Evolutionary conservation across 164 flowering plant genomes (phyloP).

Genomic region (Brasenia schreberi): DNA sequence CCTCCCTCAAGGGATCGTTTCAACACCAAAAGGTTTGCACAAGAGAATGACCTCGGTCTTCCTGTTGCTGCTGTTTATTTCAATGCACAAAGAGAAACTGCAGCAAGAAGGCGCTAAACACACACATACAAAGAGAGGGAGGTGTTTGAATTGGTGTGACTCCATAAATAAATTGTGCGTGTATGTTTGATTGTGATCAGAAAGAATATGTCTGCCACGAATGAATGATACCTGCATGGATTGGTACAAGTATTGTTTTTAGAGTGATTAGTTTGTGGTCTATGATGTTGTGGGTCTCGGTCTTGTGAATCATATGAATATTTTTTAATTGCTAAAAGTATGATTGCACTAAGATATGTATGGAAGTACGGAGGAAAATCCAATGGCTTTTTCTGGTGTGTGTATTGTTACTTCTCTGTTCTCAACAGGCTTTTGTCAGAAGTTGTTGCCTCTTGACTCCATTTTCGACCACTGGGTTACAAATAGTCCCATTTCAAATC

Average conservation of each 20-base stretch:
- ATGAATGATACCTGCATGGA: neutral
- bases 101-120: slow-evolving; percentile 58
- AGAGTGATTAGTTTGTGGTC: neutral
- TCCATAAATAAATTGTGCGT: too few relatives aligned
- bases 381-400: neutral
- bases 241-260: neutral
- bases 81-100: slow-evolving; percentile 85
- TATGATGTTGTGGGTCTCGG: neutral
- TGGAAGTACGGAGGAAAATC: neutral
- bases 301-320: neutral
- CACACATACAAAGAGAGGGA: neutral
- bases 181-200: too few relatives aligned
- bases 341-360: neutral
- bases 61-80: slow-evolving; percentile 88
- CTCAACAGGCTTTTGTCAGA: neutral
- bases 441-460: neutral
- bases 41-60: slow-evolving; percentile 51
- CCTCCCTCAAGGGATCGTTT: slow-evolving; percentile 52
- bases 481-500: too few relatives aligned
- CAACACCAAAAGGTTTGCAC: slow-evolving; percentile 52
- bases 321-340: neutral
- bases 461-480: too few relatives aligned
- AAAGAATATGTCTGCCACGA: neutral
- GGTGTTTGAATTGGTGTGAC: neutral
- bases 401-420: neutral